Conservation (phyloP, 257 asterid species). For the Euphrasia confusa region DNA sequence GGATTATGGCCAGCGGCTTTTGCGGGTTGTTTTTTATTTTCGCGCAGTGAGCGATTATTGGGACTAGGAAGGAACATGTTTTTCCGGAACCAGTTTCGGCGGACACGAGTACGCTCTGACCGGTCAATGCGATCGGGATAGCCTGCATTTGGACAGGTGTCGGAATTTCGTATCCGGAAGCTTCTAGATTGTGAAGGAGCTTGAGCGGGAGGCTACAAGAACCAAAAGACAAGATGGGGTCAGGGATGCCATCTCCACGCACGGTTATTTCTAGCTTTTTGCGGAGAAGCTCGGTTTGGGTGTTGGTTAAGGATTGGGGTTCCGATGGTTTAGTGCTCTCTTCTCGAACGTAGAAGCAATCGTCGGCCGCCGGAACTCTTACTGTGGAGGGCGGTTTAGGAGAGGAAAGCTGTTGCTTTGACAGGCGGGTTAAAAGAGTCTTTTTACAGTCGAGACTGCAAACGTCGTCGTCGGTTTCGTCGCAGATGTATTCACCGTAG, state of each 20-base stretch:
- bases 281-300: constrained; percentile 48
- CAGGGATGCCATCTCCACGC: constrained; percentile 48
- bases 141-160: constrained; percentile 98
- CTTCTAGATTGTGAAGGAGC: constrained; percentile 72
- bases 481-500: constrained; percentile 90
- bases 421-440: constrained; percentile 42
- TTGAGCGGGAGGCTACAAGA: constrained; percentile 67
- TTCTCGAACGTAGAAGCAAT: constrained; percentile 72
- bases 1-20: constrained; percentile 69
- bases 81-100: constrained; percentile 98
- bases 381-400: constrained; percentile 28
- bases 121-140: constrained; percentile 65
- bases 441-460: constrained; percentile 85
- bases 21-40: constrained; percentile 38
- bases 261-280: constrained; percentile 59
- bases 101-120: constrained; percentile 74
- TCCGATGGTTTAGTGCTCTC: constrained; percentile 25
- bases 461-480: constrained; percentile 80
- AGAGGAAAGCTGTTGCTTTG: constrained; percentile 31
- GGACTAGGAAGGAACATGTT: constrained; percentile 79
- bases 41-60: constrained; percentile 54
- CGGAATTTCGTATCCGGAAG: constrained; percentile 80
- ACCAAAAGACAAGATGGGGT: constrained; percentile 65
- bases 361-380: constrained; percentile 60
- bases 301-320: constrained; percentile 25